A percentile compares a stretch with the other conserved stretches of the same genome.
phyloP scores from a whole-genome alignment of 2,329 filamentous ascomycete genomes.

The Microsporum audouinii region DNA sequence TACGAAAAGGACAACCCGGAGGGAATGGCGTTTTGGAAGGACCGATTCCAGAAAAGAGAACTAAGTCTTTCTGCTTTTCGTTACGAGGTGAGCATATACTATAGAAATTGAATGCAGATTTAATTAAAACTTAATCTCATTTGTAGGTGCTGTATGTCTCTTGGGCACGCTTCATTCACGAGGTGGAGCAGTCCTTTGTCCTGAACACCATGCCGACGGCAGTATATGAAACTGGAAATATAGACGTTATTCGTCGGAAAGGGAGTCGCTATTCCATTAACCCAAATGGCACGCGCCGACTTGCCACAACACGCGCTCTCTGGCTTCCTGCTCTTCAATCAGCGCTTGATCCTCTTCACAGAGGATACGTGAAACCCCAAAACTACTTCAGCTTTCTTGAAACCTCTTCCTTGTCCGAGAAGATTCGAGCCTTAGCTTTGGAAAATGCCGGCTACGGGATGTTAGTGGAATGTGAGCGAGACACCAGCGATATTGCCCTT shows the following conservation, averaged over 20 bases:
- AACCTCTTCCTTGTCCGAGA: constrained; percentile 12
- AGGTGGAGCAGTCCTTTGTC: background rate
- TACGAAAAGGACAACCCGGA: constrained; percentile 1
- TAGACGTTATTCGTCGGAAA: constrained; percentile 12
- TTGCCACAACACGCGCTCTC: constrained; percentile 13
- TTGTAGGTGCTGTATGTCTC: background rate
- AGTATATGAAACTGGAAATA: constrained; percentile 12
- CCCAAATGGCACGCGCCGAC: constrained; percentile 13
- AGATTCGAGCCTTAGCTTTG: constrained; percentile 11
- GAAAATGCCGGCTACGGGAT: constrained; percentile 14
- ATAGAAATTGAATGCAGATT: too few species aligned
- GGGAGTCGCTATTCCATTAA: constrained; percentile 13
- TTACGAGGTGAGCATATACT: background rate
- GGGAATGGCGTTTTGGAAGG: constrained; percentile 2
- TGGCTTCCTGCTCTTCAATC: constrained; percentile 14
- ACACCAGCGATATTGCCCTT: constrained; percentile 12
- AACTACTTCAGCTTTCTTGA: constrained; percentile 14
- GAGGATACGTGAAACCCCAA: constrained; percentile 13
- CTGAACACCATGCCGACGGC: constrained; percentile 12
- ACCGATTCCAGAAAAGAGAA: background rate
- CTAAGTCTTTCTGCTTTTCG: constrained; percentile 1
- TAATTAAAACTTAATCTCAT: too few species aligned
- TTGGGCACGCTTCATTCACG: constrained; percentile 5
- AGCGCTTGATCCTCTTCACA: constrained; percentile 14
- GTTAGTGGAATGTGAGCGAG: constrained; percentile 13